Evolutionary conservation across 192 early-diverging fungal genomes (phyloP), one percentile per base, ranked within the genome.

Genomic region (Chytriomyces sp.): DNA sequence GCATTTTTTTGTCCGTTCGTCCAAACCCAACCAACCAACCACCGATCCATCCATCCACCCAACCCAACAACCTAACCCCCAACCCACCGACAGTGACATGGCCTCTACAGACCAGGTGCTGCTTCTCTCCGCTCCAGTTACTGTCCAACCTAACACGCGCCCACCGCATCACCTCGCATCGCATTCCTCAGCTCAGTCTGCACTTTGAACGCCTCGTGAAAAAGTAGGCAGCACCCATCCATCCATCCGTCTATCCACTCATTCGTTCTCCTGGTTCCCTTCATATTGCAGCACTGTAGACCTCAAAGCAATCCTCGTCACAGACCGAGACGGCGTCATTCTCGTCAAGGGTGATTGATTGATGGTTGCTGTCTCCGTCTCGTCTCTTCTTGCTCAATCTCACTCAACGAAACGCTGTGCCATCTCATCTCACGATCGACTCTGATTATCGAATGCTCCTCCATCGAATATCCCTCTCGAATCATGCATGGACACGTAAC

Each of bases 281-380:
- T 10, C 22, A 22, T 19, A 17, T 67, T 6, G 49, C 14, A 72
- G 70, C 4, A 61, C 59, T 25, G 30, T 5, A 44, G 72, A 64
- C 28, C 26, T 73, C 12, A 62, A 55, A 52, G 72, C 72, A 7
- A 62, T 64, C 19, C 59, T 73, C 4, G 59, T 73, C 7, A 73
- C 72, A 8, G 72, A 73, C 61, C 41, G 61, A 64, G 72, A 73
- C 49, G 72, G 72, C 33, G 72, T 73, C 17, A 73, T 73, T 52
- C 36, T 73, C 6, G 12, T 64, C 30, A 64, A 73, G 26, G 72
- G 72, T 73, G n/a, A n/a, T 58, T n/a, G n/a, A n/a, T n/a, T n/a
- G n/a, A n/a, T n/a, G n/a, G n/a, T n/a, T n/a, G n/a, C n/a, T n/a
- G n/a, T n/a, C n/a, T n/a, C n/a, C n/a, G n/a, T n/a, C n/a, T n/a